Base-by-base conservation (phyloP, 106 monocot genomes). In the Vanilla planifolia region DNA sequence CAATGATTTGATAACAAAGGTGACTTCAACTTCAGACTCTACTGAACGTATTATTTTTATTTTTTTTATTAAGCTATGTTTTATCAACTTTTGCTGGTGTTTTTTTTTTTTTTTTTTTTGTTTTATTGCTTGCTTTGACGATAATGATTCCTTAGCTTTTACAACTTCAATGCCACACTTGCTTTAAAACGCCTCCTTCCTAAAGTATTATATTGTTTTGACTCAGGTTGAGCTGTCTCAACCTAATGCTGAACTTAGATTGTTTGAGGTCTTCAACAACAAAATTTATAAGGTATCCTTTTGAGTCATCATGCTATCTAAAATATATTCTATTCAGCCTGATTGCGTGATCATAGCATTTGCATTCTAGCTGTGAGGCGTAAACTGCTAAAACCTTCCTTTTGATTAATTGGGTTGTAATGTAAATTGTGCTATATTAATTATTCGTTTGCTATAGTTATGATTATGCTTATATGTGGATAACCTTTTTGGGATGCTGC, bases 231-330 rank as follows among this genome's bases (percentile, higher is more conserved):
- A 98, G 41, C 68, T 98, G 11, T 98, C 96, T 61, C 81, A 85
- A 63, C 81, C 91, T 47, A 70, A 79, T 73, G 87, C 91, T 23
- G 91, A 98, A 67, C 71, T 98, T 25, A 69, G 96, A 47, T 77
- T 98, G 79, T 82, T 98, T 63, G 91, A 98, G 71, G 91, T 98
- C 28, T 92, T 98, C 73, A 92, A 92, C 55, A 86, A 90, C 70
- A 92, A 98, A 64, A 98, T 98, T 43, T 98, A 91, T 41, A 98
- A 98, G 96, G 96, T 98, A 67, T 15, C 40, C 19, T 36, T 36
- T 5, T 3, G 20, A 8, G 6, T 20, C 20, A 57, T 57, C 21
- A 1, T 34, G 8, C 19, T 57, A 2, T 9, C 20, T 21, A 57
- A 21, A 19, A 5, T 45, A 16, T n/a, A 45, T 16, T 13, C 45